Conservation (phyloP, 2,329 filamentous ascomycete species). For the Scedosporium boydii region DNA sequence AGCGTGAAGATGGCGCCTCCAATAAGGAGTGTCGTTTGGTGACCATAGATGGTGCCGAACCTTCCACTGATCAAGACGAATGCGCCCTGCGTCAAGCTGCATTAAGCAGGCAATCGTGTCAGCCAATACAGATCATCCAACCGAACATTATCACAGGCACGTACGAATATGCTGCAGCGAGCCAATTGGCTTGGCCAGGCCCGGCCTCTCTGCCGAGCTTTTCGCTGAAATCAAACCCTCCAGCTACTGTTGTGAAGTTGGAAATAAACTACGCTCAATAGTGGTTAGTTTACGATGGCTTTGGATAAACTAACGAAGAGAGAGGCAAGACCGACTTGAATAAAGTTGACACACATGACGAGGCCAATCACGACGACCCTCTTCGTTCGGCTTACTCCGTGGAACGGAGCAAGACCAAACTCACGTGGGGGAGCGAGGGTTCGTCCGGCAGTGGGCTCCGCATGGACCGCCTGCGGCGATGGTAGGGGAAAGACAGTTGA, state of each 20-base stretch:
- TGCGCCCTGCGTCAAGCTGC: slow-evolving; percentile 37
- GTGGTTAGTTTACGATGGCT: neutral
- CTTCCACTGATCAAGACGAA: slow-evolving; percentile 50
- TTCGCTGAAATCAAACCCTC: slow-evolving; percentile 18
- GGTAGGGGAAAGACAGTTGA: neutral
- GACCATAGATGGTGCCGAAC: slow-evolving; percentile 48
- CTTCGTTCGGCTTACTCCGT: slow-evolving; percentile 1
- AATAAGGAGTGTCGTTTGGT: slow-evolving; percentile 42
- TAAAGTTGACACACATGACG: slow-evolving; percentile 1
- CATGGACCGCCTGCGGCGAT: neutral
- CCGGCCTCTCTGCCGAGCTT: slow-evolving; percentile 17
- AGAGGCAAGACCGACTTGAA: neutral
- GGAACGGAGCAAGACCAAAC: neutral
- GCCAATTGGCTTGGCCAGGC: slow-evolving; percentile 26
- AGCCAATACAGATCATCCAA: neutral
- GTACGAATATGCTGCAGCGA: slow-evolving; percentile 27
- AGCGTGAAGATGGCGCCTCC: slow-evolving; percentile 46
- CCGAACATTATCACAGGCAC: neutral
- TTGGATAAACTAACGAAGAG: neutral
- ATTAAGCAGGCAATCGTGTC: neutral
- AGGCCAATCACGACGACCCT: neutral
- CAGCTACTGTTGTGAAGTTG: slow-evolving; percentile 19
- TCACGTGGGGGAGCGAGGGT: neutral
- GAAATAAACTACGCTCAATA: slow-evolving; percentile 16
- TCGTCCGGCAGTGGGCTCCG: neutral